Percentiles rank a stretch among this genome's conserved stretches.
These are phyloP conservation scores for Boletus coccyginus DNA, from an alignment of 768 basidiomycete genomes.

Conservation along the genomic window DNA sequence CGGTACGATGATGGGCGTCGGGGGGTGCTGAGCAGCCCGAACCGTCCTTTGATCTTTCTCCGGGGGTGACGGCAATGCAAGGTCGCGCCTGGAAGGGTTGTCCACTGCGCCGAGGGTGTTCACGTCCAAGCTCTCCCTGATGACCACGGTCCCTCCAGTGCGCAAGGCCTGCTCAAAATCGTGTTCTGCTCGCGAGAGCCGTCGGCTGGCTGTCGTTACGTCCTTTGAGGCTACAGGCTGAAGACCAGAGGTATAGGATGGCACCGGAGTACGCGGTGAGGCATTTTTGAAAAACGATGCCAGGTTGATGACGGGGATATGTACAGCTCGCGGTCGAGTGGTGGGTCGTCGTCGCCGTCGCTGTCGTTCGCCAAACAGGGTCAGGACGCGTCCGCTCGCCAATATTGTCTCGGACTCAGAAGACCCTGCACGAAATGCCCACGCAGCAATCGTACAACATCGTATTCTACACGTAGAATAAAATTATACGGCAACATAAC, in stretches of 20 bases:
- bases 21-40: conserved; percentile 41
- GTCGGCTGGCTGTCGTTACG: conserved; percentile 41
- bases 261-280: conserved; percentile 42
- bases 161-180: conserved; percentile 80
- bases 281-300: conserved; percentile 62
- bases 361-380: conserved; percentile 7
- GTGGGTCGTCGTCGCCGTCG: conserved; percentile 15
- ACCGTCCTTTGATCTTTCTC: conserved; percentile 36
- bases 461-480: conserved; percentile 32
- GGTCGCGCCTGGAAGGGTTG: conserved; percentile 37
- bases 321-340: background rate
- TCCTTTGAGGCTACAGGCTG: conserved; percentile 59
- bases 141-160: conserved; percentile 61
- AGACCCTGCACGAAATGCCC: conserved; percentile 22
- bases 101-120: conserved; percentile 59
- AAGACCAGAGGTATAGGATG: conserved; percentile 49
- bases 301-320: conserved; percentile 43
- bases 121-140: conserved; percentile 72
- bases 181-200: conserved; percentile 70
- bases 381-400: background rate
- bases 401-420: conserved; percentile 1
- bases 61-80: conserved; percentile 41
- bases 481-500: conserved; percentile 32
- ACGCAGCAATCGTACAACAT: conserved; percentile 22
- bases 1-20: conserved; percentile 62